A percentile compares a stretch with the other conserved stretches of the same genome.
Conservation (phyloP, 73 alveolate species). For the Paramecium primaurelia region DNA sequence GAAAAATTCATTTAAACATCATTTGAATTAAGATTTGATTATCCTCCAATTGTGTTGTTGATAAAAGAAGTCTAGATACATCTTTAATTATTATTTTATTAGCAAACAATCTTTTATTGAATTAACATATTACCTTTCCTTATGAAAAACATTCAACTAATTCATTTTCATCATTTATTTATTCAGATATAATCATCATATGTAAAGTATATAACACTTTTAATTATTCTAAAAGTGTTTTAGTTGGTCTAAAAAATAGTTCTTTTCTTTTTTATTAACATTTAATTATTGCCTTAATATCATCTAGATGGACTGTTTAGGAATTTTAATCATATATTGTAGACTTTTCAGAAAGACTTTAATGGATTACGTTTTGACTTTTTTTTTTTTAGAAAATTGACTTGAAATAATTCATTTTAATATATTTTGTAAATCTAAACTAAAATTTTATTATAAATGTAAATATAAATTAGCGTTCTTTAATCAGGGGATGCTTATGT, state of each 20-base stretch:
- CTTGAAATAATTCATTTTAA: neutral
- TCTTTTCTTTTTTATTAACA: neutral
- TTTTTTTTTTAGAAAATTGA: neutral
- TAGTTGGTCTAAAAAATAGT: neutral
- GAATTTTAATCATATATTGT: neutral
- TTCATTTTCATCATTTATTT: neutral
- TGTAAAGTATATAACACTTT: neutral
- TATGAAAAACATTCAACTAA: neutral
- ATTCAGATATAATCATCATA: neutral
- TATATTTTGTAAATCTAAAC: neutral
- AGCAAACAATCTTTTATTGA: too few species aligned
- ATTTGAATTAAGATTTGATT: neutral
- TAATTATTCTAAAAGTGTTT: neutral
- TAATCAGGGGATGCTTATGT: constrained; percentile 76
- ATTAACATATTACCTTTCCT: neutral
- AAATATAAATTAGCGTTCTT: neutral
- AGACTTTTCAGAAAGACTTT: neutral
- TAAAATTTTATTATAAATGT: constrained; percentile 71
- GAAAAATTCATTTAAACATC: neutral
- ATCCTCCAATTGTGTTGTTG: neutral
- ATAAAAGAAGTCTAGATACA: neutral
- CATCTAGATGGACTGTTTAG: neutral
- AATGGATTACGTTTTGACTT: neutral
- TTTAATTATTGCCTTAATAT: neutral
- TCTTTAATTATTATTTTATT: neutral